A percentile compares a stretch with the other conserved stretches of the same genome.
Evolutionary conservation across 1,284 basidiomycete species (phyloP).

Genomic region (Ganoderma lucidum): DNA sequence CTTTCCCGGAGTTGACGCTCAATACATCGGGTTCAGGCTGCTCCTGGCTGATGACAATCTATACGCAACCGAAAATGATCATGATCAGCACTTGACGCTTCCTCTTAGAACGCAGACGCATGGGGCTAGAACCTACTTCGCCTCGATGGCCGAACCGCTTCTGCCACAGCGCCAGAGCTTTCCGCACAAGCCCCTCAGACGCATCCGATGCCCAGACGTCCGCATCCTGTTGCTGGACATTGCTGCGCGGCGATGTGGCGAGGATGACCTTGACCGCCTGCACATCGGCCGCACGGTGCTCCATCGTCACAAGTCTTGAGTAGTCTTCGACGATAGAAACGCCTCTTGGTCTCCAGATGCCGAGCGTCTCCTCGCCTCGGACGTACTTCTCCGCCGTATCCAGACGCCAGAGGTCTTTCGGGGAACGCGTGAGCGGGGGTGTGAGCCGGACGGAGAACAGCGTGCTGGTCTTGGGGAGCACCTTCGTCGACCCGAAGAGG

Average conservation of each 20-base stretch:
- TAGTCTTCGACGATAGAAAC: constrained; percentile 91
- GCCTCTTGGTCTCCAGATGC: constrained; percentile 87
- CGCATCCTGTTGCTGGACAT: constrained; percentile 59
- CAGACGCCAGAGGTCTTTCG: constrained; percentile 92
- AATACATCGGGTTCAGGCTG: constrained; percentile 60
- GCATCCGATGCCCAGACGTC: constrained; percentile 72
- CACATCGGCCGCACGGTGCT: constrained; percentile 85
- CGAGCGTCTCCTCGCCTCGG: constrained; percentile 86
- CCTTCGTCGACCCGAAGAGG: constrained; percentile 80
- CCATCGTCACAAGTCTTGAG: constrained; percentile 70
- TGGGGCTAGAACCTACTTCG: constrained; percentile 58
- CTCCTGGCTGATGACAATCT: constrained; percentile 83
- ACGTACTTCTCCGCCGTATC: constrained; percentile 96
- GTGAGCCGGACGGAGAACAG: constrained; percentile 85
- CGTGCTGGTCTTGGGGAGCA: constrained; percentile 78
- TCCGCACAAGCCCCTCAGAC: constrained; percentile 66
- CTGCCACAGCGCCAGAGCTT: constrained; percentile 82
- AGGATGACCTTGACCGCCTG: constrained; percentile 87
- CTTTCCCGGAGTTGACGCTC: constrained; percentile 50
- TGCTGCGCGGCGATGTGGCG: constrained; percentile 55
- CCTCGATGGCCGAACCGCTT: constrained; percentile 80
- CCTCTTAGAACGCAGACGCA: constrained; percentile 18
- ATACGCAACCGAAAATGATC: constrained; percentile 8
- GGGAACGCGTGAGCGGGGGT: constrained; percentile 87
- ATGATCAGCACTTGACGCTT: constrained; percentile 15